Conservation (phyloP, 345 rosid genomes). For the Citrus inodora region DNA sequence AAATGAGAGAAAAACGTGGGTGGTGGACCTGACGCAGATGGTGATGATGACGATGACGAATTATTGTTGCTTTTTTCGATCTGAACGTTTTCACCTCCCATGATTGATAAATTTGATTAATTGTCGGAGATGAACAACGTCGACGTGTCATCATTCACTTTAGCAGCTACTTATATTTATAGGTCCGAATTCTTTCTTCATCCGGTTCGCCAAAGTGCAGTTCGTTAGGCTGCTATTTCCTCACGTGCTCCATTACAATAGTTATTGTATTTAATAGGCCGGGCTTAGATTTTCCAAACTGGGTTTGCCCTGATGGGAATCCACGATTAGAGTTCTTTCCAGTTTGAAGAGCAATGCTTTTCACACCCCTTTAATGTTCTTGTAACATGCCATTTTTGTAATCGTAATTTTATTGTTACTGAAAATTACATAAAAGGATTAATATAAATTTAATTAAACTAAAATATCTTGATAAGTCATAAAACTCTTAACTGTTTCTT, state of each 20-base stretch:
- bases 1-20: conserved; percentile 55
- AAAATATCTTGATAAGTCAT: no score
- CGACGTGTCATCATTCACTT: neutral
- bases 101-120: neutral
- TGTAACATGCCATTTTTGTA: no score
- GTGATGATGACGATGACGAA: neutral
- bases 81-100: neutral
- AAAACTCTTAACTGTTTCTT: no score
- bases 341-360: no score
- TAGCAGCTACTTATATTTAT: neutral
- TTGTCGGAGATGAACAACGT: neutral
- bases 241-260: neutral
- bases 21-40: conserved; percentile 25
- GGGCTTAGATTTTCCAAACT: neutral
- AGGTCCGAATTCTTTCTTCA: neutral
- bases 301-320: neutral
- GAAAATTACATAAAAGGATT: no score
- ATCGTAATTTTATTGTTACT: no score
- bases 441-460: no score
- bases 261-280: neutral
- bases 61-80: neutral
- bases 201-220: neutral
- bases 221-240: neutral
- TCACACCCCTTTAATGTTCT: no score
- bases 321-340: neutral